Base-by-base conservation (phyloP, 2,329 filamentous ascomycete genomes). In the Fusarium sp. region DNA sequence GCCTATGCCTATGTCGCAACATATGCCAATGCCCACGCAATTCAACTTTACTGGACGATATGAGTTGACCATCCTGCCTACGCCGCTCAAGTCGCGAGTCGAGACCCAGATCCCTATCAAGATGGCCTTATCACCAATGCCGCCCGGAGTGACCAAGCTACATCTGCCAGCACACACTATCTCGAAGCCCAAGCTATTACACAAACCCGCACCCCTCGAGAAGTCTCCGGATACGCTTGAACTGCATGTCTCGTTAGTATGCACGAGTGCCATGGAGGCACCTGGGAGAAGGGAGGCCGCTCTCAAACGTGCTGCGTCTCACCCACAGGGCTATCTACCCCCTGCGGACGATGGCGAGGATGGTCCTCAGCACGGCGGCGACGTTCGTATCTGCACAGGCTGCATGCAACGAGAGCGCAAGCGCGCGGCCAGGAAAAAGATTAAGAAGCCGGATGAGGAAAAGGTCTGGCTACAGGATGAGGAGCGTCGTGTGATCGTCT, bases 101-200 rank as follows among this genome's bases (percentile, higher is more conserved):
- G 96, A 99, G 81, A 98, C 96, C 0, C 96, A 98, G 76, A 97
- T 98, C 70, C 92, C 92, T 10, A 93, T 97, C 70, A 90, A 90
- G 73, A 85, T 98, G 78, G 91, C 89, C 1, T 79, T 98, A 38
- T 90, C 89, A 57, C 89, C 91, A 20, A 82, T 97, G 45, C 94
- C 94, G 2, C 81, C 85, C 1, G 91, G 91, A 12, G 88, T 94
- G 57, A 92, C 90, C 67, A 93, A 91, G 75, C 82, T 98, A 49
- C 94, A 96, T 74, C 86, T 99, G 17, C 96, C 95, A 6, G 89
- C 91, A 5, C 90, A 97, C 75, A 96, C 93, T 1, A 96, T 99
- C 54, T 96, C 94, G 20, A 98, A 98, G 77, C 92, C 94, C 8
- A 98, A 98, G 78, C 85, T 97, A 23, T 85, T 97, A 43, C 88